Base-by-base conservation (phyloP, 129 eudicot species). In the Tagetes patula region DNA sequence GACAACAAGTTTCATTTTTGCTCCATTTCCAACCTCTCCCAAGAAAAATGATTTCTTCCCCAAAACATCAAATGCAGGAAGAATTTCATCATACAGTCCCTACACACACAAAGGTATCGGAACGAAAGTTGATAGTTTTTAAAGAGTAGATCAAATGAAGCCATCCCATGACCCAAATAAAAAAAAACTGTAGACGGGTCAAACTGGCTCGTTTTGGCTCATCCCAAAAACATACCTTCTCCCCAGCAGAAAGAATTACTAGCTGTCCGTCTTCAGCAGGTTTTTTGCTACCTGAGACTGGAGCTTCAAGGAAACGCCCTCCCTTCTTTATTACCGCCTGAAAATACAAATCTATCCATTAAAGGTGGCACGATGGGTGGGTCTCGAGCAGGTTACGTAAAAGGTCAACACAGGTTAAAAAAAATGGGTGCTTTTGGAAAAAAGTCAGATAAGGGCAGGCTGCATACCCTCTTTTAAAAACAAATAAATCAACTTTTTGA, bases 201-300 rank as follows among this genome's bases (percentile, higher is more conserved):
- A 6, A 48, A 46, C 31, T 13, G 67, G 46, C 41, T 43, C 20
- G 30, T 36, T 38, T 62, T 13, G 4, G 4, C 47, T 64, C 48
- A 64, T 64, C 13, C 33, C 1, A 12, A 31, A 11, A 46, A 63
- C 70, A 43, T 72, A 90, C 99, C 90, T 95, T 90, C 41, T 86
- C 95, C 52, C 99, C 99, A 41, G 97, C 97, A 67, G 99, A 89
- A 80, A 95, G 99, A 53, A 95, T 94, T 33, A 95, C 89, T 63
- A 95, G 72, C 72, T 94, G 98, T 76, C 99, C 99, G 68, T 90
- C 97, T 86, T 95, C 99, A 62, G 99, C 99, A 39, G 97, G 99
- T 56, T 95, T 90, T 85, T 95, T 95, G 89, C 99, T 95, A 40
- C 99, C 99, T 31, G 99, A 95, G 33, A 95, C 99, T 0, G 99